Evolutionary conservation across 1,284 basidiomycete species (phyloP).

Genomic region (Trichosporon inkin): DNA sequence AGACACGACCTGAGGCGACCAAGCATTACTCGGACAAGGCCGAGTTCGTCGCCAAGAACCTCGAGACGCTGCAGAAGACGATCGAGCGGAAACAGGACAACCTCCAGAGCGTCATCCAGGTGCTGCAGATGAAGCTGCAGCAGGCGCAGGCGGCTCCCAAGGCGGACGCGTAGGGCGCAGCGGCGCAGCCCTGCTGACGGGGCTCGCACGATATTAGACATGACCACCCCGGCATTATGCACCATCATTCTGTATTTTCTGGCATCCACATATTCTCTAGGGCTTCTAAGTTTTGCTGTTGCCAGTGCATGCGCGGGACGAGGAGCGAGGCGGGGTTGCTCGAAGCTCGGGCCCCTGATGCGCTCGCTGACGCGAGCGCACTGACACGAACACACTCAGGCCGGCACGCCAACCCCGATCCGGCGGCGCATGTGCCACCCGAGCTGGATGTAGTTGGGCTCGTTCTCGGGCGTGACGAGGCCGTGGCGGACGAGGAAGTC

Average conservation of each 20-base stretch:
- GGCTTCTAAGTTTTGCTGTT: too few relatives aligned
- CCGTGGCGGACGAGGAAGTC: constrained; percentile 58
- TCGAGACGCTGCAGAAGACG: constrained; percentile 76
- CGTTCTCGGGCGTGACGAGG: constrained; percentile 54
- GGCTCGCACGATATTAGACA: background rate
- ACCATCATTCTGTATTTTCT: constrained; percentile 14
- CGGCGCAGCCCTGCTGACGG: background rate
- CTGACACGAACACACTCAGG: background rate
- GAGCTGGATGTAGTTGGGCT: constrained; percentile 50
- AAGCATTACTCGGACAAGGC: constrained; percentile 73
- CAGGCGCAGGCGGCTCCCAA: constrained; percentile 28
- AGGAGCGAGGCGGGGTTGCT: too few relatives aligned
- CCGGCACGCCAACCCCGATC: constrained; percentile 36
- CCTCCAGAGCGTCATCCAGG: constrained; percentile 64
- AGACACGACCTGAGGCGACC: constrained; percentile 74
- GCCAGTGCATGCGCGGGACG: too few relatives aligned
- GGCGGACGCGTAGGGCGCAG: background rate
- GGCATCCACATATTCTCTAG: constrained; percentile 22
- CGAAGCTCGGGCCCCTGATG: too few relatives aligned
- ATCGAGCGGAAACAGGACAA: constrained; percentile 87
- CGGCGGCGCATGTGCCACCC: constrained; percentile 38
- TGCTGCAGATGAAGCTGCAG: constrained; percentile 70
- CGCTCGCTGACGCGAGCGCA: too few relatives aligned
- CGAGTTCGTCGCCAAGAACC: constrained; percentile 70
- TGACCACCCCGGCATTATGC: background rate